Evolutionary conservation across 179 eudicot species (phyloP).

Genomic region (Monotropa hypopitys): DNA sequence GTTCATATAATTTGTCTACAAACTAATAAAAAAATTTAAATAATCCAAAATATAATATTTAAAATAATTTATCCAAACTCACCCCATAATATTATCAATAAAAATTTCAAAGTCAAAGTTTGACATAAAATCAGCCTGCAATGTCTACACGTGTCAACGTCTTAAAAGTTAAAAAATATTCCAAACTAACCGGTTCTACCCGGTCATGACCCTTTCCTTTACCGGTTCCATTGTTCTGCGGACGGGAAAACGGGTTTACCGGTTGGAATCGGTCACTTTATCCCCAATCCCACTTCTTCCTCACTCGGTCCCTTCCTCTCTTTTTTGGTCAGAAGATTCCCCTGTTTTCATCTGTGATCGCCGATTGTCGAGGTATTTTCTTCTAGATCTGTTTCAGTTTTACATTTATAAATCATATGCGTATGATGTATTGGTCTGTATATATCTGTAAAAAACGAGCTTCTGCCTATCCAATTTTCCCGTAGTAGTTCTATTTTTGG

Average conservation of each 20-base stretch:
- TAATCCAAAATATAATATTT: background rate
- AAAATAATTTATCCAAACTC: background rate
- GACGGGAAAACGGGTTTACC: background rate
- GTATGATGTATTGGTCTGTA: background rate
- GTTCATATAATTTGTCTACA: too few relatives aligned
- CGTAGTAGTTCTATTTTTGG: background rate
- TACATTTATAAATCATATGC: background rate
- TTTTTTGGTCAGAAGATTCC: background rate
- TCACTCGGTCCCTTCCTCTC: conserved; percentile 7
- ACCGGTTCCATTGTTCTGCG: background rate
- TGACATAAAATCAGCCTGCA: background rate
- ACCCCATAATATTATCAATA: too few relatives aligned
- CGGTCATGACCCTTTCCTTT: background rate
- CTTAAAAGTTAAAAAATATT: background rate
- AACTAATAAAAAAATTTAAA: too few relatives aligned
- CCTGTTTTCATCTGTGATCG: background rate
- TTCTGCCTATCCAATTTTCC: background rate
- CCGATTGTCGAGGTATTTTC: conserved; percentile 8
- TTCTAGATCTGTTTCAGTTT: conserved; percentile 14
- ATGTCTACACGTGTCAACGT: background rate
- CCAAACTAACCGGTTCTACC: background rate
- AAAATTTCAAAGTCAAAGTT: background rate
- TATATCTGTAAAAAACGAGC: background rate
- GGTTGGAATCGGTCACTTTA: conserved; percentile 4
- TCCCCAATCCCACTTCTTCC: conserved; percentile 2